Conservation (phyloP, 108 stramenopile species). For the Epipyxis sp. region DNA sequence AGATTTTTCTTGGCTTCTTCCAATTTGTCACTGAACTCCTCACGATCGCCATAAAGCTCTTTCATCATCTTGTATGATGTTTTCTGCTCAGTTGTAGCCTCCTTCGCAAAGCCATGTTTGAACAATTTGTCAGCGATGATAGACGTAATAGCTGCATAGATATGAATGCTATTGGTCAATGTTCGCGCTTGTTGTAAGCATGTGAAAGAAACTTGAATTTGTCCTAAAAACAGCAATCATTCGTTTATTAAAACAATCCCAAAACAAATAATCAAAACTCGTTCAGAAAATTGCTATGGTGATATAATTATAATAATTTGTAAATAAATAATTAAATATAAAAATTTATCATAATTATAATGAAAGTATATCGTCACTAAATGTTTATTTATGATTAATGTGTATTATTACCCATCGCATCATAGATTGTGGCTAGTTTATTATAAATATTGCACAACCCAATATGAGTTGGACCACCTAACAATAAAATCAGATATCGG, state of each 20-base stretch:
- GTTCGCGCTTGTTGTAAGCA: background rate
- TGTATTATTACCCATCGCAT: constrained; percentile 3
- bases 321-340: too few relatives aligned
- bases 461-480: constrained; percentile 2
- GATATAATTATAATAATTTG: too few relatives aligned
- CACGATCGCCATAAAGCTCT: background rate
- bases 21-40: background rate
- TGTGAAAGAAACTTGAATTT: background rate
- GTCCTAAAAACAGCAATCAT: too few relatives aligned
- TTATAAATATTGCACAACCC: background rate
- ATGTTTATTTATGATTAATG: too few relatives aligned
- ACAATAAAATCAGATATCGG: background rate
- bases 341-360: too few relatives aligned
- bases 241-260: too few relatives aligned
- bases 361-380: too few relatives aligned
- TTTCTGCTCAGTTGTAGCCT: constrained; percentile 4
- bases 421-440: background rate
- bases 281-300: too few relatives aligned
- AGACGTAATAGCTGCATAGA: background rate
- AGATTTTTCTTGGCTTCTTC: constrained; percentile 9
- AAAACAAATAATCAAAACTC: too few relatives aligned
- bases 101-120: background rate
- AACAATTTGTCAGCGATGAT: background rate
- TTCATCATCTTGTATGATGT: background rate
- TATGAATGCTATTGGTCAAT: background rate